Conservation (phyloP, 768 basidiomycete species). For the Megacollybia marginata region DNA sequence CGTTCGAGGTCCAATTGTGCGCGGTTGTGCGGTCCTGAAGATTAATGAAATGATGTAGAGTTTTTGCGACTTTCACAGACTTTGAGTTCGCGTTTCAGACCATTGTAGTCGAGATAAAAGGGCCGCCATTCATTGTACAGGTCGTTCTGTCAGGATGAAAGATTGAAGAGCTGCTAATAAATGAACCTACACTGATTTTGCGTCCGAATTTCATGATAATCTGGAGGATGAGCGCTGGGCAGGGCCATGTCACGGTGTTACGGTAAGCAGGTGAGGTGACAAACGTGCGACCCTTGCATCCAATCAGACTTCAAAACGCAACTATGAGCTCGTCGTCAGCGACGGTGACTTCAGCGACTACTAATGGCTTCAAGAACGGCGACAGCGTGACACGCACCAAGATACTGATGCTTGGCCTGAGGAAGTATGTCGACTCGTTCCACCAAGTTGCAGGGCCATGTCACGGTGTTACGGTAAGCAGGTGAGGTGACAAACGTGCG, state of each 20-base stretch:
- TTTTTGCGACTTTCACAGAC: constrained; percentile 13
- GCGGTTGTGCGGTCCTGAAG: constrained; percentile 43
- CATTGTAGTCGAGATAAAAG: constrained; percentile 86
- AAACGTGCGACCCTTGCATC: background rate
- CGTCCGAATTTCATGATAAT: constrained; percentile 70
- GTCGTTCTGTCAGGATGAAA: constrained; percentile 44
- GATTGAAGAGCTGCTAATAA: background rate
- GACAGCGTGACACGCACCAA: constrained; percentile 43
- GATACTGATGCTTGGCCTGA: constrained; percentile 65
- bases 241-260: too few relatives aligned
- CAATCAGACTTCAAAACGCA: background rate
- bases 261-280: background rate
- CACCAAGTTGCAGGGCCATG: too few relatives aligned
- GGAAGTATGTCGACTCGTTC: constrained; percentile 37
- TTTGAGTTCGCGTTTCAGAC: constrained; percentile 87
- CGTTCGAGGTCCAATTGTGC: constrained; percentile 62
- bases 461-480: background rate
- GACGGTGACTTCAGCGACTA: background rate
- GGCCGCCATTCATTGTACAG: constrained; percentile 88
- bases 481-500: background rate
- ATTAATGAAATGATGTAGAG: background rate
- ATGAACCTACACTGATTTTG: constrained; percentile 57
- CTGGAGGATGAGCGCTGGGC: background rate
- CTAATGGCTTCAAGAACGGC: background rate
- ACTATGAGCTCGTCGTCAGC: background rate